These are phyloP conservation scores for Pyrenochaeta sp. DNA, from an alignment of 2,329 filamentous ascomycete genomes.

Conservation along the genomic window DNA sequence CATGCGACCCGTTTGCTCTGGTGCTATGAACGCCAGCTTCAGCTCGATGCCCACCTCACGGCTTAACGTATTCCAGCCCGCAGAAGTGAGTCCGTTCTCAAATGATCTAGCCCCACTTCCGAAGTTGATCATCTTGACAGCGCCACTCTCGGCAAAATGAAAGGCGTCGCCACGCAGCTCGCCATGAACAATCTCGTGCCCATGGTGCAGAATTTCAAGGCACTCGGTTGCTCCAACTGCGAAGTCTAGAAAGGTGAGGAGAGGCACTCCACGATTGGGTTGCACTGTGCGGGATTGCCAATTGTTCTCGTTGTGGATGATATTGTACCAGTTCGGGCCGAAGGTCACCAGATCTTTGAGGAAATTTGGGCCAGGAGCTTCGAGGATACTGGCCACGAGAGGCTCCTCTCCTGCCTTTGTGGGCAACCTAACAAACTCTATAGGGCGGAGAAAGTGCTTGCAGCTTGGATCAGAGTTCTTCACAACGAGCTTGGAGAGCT, in stretches of 20 bases:
- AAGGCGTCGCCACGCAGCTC: slow-evolving; percentile 92
- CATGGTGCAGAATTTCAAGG: slow-evolving; percentile 89
- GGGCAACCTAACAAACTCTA: slow-evolving; percentile 79
- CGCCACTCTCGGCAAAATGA: slow-evolving; percentile 79
- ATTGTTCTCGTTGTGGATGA: slow-evolving; percentile 20
- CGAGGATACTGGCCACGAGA: slow-evolving; percentile 83
- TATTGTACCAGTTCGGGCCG: slow-evolving; percentile 67
- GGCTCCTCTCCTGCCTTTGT: slow-evolving; percentile 74
- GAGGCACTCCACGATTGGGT: slow-evolving; percentile 67
- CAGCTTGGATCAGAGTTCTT: slow-evolving; percentile 75
- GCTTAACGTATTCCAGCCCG: slow-evolving; percentile 85
- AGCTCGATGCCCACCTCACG: slow-evolving; percentile 86
- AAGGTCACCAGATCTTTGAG: slow-evolving; percentile 76
- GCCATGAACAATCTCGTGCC: slow-evolving; percentile 84
- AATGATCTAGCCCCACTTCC: slow-evolving; percentile 88
- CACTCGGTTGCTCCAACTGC: slow-evolving; percentile 88
- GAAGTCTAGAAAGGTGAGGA: slow-evolving; percentile 86
- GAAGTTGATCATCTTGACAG: slow-evolving; percentile 83
- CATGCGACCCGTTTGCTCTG: slow-evolving; percentile 93
- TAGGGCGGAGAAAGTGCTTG: slow-evolving; percentile 78
- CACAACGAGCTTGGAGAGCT: slow-evolving; percentile 78
- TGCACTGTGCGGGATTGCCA: slow-evolving; percentile 22
- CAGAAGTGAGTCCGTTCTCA: slow-evolving; percentile 84
- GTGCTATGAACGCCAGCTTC: slow-evolving; percentile 90
- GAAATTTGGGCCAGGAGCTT: slow-evolving; percentile 78